Conservation (phyloP, 2,329 filamentous ascomycete genomes). For the Ceratocystiopsis sp. region DNA sequence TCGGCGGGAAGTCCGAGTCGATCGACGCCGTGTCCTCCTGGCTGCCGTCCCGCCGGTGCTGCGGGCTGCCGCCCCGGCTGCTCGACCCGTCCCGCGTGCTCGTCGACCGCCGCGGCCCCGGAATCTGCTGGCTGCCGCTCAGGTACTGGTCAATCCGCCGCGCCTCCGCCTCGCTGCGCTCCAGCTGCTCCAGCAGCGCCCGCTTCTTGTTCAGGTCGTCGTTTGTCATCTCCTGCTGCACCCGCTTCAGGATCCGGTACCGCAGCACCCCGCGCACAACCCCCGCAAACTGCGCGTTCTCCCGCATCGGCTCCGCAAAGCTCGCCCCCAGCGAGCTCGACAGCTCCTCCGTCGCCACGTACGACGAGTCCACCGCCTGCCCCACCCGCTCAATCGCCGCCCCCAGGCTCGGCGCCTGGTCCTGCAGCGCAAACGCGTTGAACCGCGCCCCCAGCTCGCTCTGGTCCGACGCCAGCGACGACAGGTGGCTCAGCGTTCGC, state of each 20-base stretch:
- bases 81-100: slow-evolving; percentile 32
- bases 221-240: slow-evolving; percentile 93
- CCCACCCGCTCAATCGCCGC: slow-evolving; percentile 88
- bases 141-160: slow-evolving; percentile 89
- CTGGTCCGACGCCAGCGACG: slow-evolving; percentile 68
- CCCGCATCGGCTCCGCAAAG: slow-evolving; percentile 94
- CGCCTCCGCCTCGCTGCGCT: slow-evolving; percentile 83
- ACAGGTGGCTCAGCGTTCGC: slow-evolving; percentile 70
- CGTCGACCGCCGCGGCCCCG: slow-evolving; percentile 50
- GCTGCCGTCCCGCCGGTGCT: slow-evolving; percentile 37
- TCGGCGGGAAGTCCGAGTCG: slow-evolving; percentile 90
- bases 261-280: slow-evolving; percentile 78
- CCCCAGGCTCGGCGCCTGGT: slow-evolving; percentile 74
- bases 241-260: slow-evolving; percentile 81
- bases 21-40: slow-evolving; percentile 74
- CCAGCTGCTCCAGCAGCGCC: slow-evolving; percentile 67
- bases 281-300: slow-evolving; percentile 92
- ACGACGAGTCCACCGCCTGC: slow-evolving; percentile 88
- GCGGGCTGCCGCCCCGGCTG: slow-evolving; percentile 5
- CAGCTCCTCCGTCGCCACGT: slow-evolving; percentile 86
- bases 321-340: slow-evolving; percentile 75
- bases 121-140: slow-evolving; percentile 48
- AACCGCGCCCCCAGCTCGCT: slow-evolving; percentile 90
- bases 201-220: slow-evolving; percentile 86
- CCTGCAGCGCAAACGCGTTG: slow-evolving; percentile 90